Percentiles rank a stretch among this genome's conserved stretches.
phyloP scores from a whole-genome alignment of 345 rosid genomes.

The Aquilaria malaccensis region DNA sequence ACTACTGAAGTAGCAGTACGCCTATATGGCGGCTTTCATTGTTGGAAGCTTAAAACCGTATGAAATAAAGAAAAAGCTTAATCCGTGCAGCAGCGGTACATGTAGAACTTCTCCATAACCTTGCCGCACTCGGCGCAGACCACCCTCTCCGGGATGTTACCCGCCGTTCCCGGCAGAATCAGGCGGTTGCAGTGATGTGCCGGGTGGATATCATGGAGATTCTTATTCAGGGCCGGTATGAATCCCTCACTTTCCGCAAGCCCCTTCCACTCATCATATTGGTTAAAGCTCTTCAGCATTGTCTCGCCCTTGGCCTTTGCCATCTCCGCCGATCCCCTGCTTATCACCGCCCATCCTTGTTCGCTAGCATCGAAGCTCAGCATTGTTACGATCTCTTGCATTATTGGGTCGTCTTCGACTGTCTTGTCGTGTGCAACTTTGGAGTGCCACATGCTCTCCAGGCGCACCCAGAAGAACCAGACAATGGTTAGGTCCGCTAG shows the following conservation, averaged over 20 bases:
- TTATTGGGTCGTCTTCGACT: conserved; percentile 35
- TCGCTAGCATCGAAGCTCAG: conserved; percentile 57
- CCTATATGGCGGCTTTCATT: too few relatives aligned
- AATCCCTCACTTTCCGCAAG: conserved; percentile 18
- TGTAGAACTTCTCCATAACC: conserved; percentile 50
- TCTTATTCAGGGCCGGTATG: conserved; percentile 30
- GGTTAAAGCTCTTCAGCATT: conserved; percentile 16
- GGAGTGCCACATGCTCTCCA: conserved; percentile 77
- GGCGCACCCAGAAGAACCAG: conserved; percentile 54
- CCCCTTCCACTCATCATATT: conserved; percentile 22
- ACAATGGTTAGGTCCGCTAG: conserved; percentile 11
- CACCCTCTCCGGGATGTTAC: conserved; percentile 37
- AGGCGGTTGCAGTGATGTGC: conserved; percentile 50
- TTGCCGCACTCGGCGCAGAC: conserved; percentile 51
- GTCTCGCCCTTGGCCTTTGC: conserved; percentile 33
- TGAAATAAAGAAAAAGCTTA: conserved; percentile 7
- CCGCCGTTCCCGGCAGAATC: conserved; percentile 35
- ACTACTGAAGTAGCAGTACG: too few relatives aligned
- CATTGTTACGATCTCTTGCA: conserved; percentile 45
- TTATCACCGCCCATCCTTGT: conserved; percentile 51
- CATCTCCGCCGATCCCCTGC: conserved; percentile 21
- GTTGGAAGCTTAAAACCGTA: too few relatives aligned
- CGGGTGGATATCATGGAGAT: conserved; percentile 19
- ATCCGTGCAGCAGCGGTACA: conserved; percentile 58
- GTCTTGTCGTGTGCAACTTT: conserved; percentile 27